Evolutionary conservation across 108 stramenopile species (phyloP), one percentile per base, ranked within the genome.

Genomic region (Fragilaria crotonensis): DNA sequence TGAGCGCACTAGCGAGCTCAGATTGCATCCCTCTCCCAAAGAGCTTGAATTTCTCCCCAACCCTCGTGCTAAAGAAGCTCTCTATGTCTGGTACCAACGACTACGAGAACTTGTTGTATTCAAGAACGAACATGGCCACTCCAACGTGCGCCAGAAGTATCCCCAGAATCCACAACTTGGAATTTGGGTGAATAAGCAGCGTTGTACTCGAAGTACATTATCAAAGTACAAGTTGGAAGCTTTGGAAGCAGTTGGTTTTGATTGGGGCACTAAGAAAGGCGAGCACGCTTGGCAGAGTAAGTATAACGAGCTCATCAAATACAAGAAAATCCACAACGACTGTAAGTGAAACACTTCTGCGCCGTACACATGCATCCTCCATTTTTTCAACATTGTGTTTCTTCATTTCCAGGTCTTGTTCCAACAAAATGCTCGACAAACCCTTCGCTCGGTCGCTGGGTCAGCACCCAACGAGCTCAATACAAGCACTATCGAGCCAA

Each of bases 111-210:
- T 84, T 2, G 21, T 23, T 17, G 29, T 55, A 18, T 84, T 62
- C 57, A 67, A 53, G 48, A 32, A 57, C 3, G 33, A 62, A 32
- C 14, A 71, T 23, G 80, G 80, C 0, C 51, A 81, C 60, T 80
- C 79, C 64, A 55, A 66, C n/a, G 80, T 85, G 4, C 84, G 80
- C 5, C 80, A 82, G 55, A 75, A 82, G 59, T 78, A 66, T 52
- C 23, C 23, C 9, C 49, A 50, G 0, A 76, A 78, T 58, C 53
- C 44, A 28, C 64, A 52, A 33, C 63, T 79, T 25, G 78, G 78
- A 21, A 66, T 79, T 55, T 77, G 77, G 60, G 51, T 52, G 26
- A 52, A 36, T 32, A 30, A 76, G 66, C 75, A 76, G 67, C 67
- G 71, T 0, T 65, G 69, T 67, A 72, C 64, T 47, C 51, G 47